Evolutionary conservation across 768 basidiomycete species (phyloP).

Genomic region (Leucogyrophana mollusca): DNA sequence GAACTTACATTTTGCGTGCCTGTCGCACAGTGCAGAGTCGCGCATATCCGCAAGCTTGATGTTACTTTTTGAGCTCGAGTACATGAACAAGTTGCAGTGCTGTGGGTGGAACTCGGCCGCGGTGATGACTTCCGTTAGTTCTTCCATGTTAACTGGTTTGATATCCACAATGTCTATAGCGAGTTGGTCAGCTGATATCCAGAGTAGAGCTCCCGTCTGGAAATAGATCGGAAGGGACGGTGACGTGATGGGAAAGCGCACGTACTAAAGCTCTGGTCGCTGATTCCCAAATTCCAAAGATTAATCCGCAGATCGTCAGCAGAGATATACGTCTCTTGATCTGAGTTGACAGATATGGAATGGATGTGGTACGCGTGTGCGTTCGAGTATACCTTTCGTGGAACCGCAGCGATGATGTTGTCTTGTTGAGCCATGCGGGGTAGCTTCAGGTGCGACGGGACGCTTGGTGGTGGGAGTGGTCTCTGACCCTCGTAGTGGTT

Average conservation of each 20-base stretch:
- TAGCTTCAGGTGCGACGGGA: slow-evolving; percentile 66
- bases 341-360: slow-evolving; percentile 98
- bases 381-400: slow-evolving; percentile 97
- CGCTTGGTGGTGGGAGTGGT: slow-evolving; percentile 60
- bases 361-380: slow-evolving; percentile 99
- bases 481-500: slow-evolving; percentile 86
- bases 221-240: background rate
- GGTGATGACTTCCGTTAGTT: slow-evolving; percentile 99
- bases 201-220: background rate
- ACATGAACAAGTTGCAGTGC: slow-evolving; percentile 99
- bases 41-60: slow-evolving; percentile 99
- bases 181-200: slow-evolving; percentile 3
- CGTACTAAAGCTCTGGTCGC: slow-evolving; percentile 98
- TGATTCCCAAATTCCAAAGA: slow-evolving; percentile 97
- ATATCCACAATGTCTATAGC: slow-evolving; percentile 95
- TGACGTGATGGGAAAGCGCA: slow-evolving; percentile 15
- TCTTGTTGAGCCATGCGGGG: slow-evolving; percentile 94
- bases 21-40: slow-evolving; percentile 94
- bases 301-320: slow-evolving; percentile 99
- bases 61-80: slow-evolving; percentile 98
- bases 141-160: slow-evolving; percentile 99
- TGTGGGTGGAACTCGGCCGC: slow-evolving; percentile 98
- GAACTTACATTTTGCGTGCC: slow-evolving; percentile 88
- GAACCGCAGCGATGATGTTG: slow-evolving; percentile 97
- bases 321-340: slow-evolving; percentile 98